Evolutionary conservation across 306 rosid species (phyloP).

Genomic region (Benincasa hispida): DNA sequence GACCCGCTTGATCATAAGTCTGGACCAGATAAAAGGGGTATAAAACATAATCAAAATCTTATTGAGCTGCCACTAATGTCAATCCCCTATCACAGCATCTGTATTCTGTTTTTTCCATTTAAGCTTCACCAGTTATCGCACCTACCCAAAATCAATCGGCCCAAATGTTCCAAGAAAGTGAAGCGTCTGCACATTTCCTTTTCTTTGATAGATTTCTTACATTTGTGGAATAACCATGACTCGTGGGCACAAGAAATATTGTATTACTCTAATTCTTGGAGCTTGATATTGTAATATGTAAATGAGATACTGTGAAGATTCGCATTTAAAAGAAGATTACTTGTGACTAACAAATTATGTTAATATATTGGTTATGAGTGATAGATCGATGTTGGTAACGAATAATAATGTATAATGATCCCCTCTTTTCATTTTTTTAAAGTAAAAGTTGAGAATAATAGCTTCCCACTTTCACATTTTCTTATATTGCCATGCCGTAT

Average conservation of each 20-base stretch:
- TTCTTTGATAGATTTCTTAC: neutral
- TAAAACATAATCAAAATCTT: neutral
- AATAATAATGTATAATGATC: neutral
- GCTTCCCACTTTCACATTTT: neutral
- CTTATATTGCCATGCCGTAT: neutral
- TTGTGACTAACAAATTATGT: neutral
- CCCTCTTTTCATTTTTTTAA: neutral
- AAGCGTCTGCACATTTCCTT: neutral
- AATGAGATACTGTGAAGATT: neutral
- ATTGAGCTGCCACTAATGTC: neutral
- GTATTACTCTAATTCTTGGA: neutral
- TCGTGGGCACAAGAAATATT: neutral
- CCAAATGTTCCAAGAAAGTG: neutral
- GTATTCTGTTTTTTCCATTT: neutral
- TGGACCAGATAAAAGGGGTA: neutral
- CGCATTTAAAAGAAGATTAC: neutral
- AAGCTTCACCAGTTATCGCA: neutral
- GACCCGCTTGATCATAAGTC: neutral
- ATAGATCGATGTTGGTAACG: neutral
- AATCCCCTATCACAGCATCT: neutral
- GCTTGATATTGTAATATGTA: neutral
- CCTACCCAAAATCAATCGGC: neutral
- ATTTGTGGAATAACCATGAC: neutral
- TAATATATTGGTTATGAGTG: neutral
- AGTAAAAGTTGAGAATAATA: neutral